Evolutionary conservation across 1,139 yeast species (phyloP), one percentile per base, ranked within the genome.

Genomic region (Suhomyces wounanorum): DNA sequence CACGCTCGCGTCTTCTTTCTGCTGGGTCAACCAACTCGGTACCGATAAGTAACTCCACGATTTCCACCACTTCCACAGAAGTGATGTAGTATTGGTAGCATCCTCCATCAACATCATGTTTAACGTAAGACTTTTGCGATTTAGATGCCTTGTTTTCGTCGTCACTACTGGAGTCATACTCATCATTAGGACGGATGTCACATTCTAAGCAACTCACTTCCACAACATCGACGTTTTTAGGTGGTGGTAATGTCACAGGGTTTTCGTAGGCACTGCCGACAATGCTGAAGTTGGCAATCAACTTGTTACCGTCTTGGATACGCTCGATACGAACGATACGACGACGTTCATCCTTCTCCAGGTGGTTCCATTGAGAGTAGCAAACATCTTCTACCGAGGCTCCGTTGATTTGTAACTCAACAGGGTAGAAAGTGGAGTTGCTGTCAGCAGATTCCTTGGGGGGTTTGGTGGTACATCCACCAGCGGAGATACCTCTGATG

Each of bases 41-140:
- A 1, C 83, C 83, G 57, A 83, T 81, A 43, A 84, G 64, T 45
- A 83, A 64, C 65, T 84, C 88, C 39, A 84, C 85, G 54, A 84
- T 79, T 63, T 79, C 84, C 56, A 84, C 79, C 38, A 84, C 86
- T 61, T 84, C 89, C 33, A 84, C 88, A 48, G 84, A 78, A 1
- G 89, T 84, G 48, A 84, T 81, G 65, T 82, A 84, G 61, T 75
- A 82, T 52, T 73, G 77, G 55, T 69, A 54, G 37, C 51, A 45
- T 11, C 55, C 56, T n/a, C 58, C 56, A 8, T 58, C 58, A 8
- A 46, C 59, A 26, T 60, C 63, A 38, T 50, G 55, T 54, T 55
- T 60, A 40, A 50, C 48, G 45, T 37, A 49, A 40, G 42, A 21
- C 36, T 31, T 44, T 9, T 48, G 47, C 1, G 49, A 42, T 25